These are phyloP conservation scores for Stygiomarasmius scandens DNA, from an alignment of 1,284 basidiomycete genomes.

Conservation along the genomic window DNA sequence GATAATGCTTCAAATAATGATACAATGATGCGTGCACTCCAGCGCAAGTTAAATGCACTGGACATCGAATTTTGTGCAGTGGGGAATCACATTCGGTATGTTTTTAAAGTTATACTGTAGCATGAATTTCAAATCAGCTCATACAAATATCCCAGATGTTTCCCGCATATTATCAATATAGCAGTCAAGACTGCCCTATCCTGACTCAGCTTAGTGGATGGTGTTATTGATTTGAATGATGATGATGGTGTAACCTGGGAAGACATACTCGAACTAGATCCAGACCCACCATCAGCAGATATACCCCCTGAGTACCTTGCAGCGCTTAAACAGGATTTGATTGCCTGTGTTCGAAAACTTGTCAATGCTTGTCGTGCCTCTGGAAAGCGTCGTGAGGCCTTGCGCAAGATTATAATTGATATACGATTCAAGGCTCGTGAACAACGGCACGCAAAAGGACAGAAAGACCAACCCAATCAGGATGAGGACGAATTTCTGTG, in stretches of 20 bases:
- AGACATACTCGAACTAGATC: background rate
- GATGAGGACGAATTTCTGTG: too few species aligned
- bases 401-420: background rate
- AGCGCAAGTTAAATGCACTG: constrained; percentile 5
- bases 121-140: background rate
- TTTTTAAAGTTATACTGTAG: background rate
- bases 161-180: constrained; percentile 35
- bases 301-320: background rate
- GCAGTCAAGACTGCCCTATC: background rate
- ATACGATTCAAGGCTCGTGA: background rate
- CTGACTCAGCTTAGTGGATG: too few species aligned
- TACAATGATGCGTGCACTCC: constrained; percentile 24
- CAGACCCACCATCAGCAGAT: too few species aligned
- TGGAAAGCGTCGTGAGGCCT: background rate
- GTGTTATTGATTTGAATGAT: constrained; percentile 1
- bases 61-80: constrained; percentile 25
- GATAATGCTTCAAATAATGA: constrained; percentile 28
- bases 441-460: too few species aligned
- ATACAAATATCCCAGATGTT: constrained; percentile 28
- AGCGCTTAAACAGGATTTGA: background rate
- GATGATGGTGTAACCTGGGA: background rate
- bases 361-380: too few species aligned
- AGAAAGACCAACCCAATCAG: too few species aligned
- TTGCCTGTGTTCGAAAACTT: background rate
- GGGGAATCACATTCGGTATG: constrained; percentile 27